Conservation (phyloP, 2,329 filamentous ascomycete species). For the Botrytis pseudocinerea region DNA sequence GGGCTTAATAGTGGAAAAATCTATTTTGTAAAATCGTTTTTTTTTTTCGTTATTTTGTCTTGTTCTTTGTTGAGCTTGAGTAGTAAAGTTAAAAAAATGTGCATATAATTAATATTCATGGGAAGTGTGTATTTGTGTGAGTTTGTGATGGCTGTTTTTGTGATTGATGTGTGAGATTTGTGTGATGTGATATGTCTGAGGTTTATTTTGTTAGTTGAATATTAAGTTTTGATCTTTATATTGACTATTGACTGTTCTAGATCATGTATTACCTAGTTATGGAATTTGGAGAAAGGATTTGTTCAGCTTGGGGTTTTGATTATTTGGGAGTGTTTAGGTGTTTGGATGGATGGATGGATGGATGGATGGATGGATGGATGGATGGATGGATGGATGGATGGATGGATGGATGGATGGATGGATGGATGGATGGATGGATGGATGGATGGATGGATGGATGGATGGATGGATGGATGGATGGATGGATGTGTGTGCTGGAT, state of each 20-base stretch:
- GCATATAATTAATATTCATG: slow-evolving; percentile 19
- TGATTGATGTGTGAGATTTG: background rate
- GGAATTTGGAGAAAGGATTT: background rate
- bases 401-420: too few relatives aligned
- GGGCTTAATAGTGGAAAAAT: slow-evolving; percentile 38
- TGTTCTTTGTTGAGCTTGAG: slow-evolving; percentile 4
- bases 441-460: background rate
- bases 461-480: background rate
- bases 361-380: too few relatives aligned
- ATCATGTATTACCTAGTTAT: background rate
- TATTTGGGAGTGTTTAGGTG: background rate
- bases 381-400: too few relatives aligned
- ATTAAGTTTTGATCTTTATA: background rate
- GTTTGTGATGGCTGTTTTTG: background rate
- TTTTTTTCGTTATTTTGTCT: background rate
- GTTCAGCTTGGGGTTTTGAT: background rate
- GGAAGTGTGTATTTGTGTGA: background rate
- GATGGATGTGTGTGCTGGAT: background rate
- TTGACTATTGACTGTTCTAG: background rate
- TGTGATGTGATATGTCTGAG: background rate
- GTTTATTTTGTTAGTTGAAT: background rate
- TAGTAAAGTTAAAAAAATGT: slow-evolving; percentile 8
- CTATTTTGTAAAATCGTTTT: slow-evolving; percentile 33
- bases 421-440: background rate
- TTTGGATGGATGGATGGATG: background rate